A percentile compares a stretch with the other conserved stretches of the same genome.
phyloP scores from a whole-genome alignment of 192 early-diverging fungal species.

The Coemansia sp. region DNA sequence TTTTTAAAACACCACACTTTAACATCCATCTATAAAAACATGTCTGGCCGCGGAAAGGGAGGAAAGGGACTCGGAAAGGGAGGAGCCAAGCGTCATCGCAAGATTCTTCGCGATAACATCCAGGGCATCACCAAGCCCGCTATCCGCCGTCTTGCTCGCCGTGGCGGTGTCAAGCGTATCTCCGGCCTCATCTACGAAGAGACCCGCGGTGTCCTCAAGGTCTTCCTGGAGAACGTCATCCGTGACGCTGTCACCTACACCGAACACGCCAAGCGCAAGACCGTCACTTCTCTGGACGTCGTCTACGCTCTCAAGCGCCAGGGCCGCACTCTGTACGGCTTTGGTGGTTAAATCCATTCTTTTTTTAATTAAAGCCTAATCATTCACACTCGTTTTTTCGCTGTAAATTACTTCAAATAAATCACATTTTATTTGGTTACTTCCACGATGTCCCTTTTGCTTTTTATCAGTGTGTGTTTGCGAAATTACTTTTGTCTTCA shows the following conservation, averaged over 20 bases:
- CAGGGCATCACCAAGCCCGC: conserved; percentile 97
- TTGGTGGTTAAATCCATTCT: conserved; percentile 66
- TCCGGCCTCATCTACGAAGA: conserved; percentile 99
- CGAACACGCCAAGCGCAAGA: conserved; percentile 98
- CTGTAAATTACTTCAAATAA: conserved; percentile 23
- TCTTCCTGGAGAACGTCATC: conserved; percentile 99
- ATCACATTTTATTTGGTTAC: conserved; percentile 10
- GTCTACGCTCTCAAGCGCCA: conserved; percentile 98
- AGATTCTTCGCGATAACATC: conserved; percentile 98
- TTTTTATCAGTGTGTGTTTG: background rate
- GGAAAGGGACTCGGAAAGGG: conserved; percentile 99
- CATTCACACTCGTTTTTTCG: conserved; percentile 9
- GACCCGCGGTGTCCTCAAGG: conserved; percentile 96
- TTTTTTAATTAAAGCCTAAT: background rate
- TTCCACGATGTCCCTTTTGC: background rate
- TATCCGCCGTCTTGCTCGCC: conserved; percentile 97
- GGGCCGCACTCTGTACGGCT: conserved; percentile 91
- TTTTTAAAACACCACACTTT: background rate
- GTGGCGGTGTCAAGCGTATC: conserved; percentile 99
- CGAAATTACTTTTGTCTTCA: background rate
- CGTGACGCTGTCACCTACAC: conserved; percentile 99
- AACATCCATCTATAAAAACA: conserved; percentile 37
- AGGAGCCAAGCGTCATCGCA: conserved; percentile 99
- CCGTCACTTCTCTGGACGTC: conserved; percentile 98
- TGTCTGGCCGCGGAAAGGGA: conserved; percentile 99